Base-by-base conservation (phyloP, 192 early-diverging fungal genomes). In the Umbelopsis ramanniana region DNA sequence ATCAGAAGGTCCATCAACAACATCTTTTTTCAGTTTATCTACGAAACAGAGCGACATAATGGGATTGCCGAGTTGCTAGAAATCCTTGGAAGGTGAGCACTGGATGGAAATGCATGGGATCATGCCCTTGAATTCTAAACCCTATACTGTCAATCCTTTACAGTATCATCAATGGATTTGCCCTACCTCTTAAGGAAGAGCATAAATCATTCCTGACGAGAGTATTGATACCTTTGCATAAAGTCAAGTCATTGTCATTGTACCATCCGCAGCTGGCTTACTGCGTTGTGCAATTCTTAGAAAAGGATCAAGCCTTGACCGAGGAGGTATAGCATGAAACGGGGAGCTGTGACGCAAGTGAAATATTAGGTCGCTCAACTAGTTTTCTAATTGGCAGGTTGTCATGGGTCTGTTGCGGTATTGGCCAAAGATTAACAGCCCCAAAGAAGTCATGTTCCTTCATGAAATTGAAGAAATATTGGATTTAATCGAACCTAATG, bases 161-260 rank as follows among this genome's bases (percentile, higher is more conserved):
- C 26, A 95, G 94, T 77, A 97, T 97, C 71, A 97, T 97, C 86
- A 97, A 97, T 76, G 95, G 95, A 12, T 97, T 97, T 78, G 94
- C 95, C 0, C 83, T 96, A 23, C 95, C 95, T 40, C 80, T 97
- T 33, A 97, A 97, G 77, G 94, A 95, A 54, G 95, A 97, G 82
- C 95, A 97, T 83, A 93, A 94, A 75, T 86, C 88, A 19, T 97
- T 97, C 82, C 77, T 97, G 45, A 87, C 88, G 40, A 84, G 91
- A n/a, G 94, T 95, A 23, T 79, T 97, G 68, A 83, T 97, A 55
- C 95, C 95, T 21, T 74, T 97, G 70, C 95, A 97, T 83, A 96
- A 96, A 70, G 92, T 92, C 9, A 93, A 93, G 46, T 92, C 93
- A 3, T 83, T 97, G 80, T 88, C 87, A 0, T 77, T 97, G 72